phyloP scores from a whole-genome alignment of 2,329 filamentous ascomycete genomes.

The Aureobasidium leucospermi region DNA sequence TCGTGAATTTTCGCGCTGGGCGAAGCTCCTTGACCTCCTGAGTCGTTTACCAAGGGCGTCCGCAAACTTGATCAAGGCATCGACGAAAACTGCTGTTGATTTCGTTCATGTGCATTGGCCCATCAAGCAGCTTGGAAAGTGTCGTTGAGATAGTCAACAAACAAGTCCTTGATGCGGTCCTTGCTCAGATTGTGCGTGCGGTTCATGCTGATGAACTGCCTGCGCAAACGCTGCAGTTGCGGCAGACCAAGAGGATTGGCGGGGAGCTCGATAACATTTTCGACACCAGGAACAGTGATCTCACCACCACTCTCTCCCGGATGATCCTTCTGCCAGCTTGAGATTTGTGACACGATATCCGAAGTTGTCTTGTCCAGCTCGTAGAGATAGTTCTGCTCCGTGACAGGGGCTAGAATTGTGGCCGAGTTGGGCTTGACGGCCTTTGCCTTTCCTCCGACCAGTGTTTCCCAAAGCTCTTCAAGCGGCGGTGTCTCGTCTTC shows the following conservation, averaged over 20 bases:
- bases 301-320: constrained; percentile 50
- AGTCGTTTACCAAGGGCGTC: no score
- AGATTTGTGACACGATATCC: constrained; percentile 62
- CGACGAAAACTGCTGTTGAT: no score
- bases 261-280: constrained; percentile 57
- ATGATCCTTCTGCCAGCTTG: constrained; percentile 61
- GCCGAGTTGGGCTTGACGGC: constrained; percentile 66
- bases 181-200: constrained; percentile 50
- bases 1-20: no score
- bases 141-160: constrained; percentile 37
- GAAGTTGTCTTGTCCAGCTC: constrained; percentile 73
- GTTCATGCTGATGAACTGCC: constrained; percentile 72
- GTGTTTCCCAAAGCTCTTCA: constrained; percentile 65
- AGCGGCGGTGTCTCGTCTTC: constrained; percentile 64
- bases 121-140: constrained; percentile 24
- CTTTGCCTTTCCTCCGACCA: constrained; percentile 59
- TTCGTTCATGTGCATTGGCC: neutral
- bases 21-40: no score
- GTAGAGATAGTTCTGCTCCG: constrained; percentile 65
- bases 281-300: constrained; percentile 42
- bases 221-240: constrained; percentile 67
- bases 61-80: no score
- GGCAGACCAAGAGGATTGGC: constrained; percentile 56
- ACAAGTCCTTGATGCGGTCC: constrained; percentile 30
- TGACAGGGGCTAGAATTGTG: constrained; percentile 60